These are phyloP conservation scores for Tetragonia tetragonoides DNA, from an alignment of 148 eudicot species.

Conservation along the genomic window DNA sequence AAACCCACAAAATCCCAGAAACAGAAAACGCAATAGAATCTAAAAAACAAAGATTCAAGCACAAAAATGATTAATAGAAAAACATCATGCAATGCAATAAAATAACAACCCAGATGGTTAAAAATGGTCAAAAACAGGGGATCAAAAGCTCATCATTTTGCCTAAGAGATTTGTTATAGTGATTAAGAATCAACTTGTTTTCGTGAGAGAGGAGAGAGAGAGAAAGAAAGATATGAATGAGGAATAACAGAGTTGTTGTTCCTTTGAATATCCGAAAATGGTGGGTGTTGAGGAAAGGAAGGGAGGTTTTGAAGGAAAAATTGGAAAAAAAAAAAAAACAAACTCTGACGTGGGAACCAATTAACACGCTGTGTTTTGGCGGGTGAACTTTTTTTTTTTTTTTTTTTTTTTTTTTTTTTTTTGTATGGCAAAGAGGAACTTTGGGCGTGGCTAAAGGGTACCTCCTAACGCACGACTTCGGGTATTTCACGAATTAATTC, in stretches of 20 bases:
- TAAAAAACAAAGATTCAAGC: not conserved
- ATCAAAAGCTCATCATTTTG: not conserved
- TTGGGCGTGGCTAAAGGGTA: no score
- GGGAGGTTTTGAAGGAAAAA: constrained; percentile 1
- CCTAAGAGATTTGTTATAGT: constrained; percentile 8
- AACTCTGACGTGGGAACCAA: constrained; percentile 22
- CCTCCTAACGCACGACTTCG: no score
- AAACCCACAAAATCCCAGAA: constrained; percentile 23
- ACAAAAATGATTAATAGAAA: not conserved
- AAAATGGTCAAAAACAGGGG: constrained; percentile 1
- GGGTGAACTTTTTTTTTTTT: constrained; percentile 9
- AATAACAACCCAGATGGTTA: constrained; percentile 7
- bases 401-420: not conserved
- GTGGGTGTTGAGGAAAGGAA: constrained; percentile 19
- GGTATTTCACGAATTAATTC: no score
- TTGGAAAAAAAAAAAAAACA: not conserved
- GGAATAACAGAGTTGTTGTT: constrained; percentile 2
- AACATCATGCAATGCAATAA: not conserved
- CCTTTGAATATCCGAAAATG: constrained; percentile 30
- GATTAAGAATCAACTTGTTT: constrained; percentile 9
- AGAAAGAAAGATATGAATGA: not conserved
- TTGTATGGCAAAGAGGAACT: no score
- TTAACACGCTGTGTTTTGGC: constrained; percentile 20
- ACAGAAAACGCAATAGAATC: not conserved
- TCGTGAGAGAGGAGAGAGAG: not conserved